Evolutionary conservation across 768 basidiomycete genomes (phyloP), one percentile per base, ranked within the genome.

Genomic region (Artomyces pyxidatus): DNA sequence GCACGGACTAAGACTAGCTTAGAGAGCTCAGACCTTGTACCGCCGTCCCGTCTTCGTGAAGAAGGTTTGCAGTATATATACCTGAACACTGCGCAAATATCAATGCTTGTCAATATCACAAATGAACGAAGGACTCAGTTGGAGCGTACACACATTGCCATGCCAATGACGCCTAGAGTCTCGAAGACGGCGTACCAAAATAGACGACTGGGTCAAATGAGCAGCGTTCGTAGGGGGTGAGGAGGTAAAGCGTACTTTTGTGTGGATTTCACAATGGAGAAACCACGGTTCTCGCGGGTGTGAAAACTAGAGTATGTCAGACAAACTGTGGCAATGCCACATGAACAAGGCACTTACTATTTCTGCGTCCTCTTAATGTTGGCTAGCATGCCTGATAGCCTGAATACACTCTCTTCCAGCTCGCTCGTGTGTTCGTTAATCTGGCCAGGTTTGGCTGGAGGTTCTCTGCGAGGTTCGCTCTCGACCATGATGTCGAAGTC

Each of bases 401-500:
- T 80, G 71, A 90, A 97, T 45, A 97, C 85, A 63, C 90, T 94
- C 72, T 99, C 96, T 68, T 98, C 95, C 48, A 99, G 70, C 9
- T 87, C 81, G 46, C 79, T 88, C 22, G 96, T 97, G 57, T 98
- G 96, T 52, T 97, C 94, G 11, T 85, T 72, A 30, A 99, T 80
- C 65, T 91, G 88, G 12, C 84, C 84, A 4, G 87, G 78, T 64
- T 92, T 94, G 8, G 86, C 89, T 3, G 93, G 88, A 2, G 92
- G 77, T 60, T 92, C 85, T 44, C 91, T 74, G 44, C 96, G 74
- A 2, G 96, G 96, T 63, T 98, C 95, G 52, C 87, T 92, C 75
- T 99, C 96, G 41, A 92, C 91, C 92, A 97, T 94, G 68, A 99
- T 98, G 66, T 90, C 87, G 63, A 92, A 88, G 68, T 92, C 89